Evolutionary conservation across 1,284 basidiomycete species (phyloP), one percentile per base, ranked within the genome.

Genomic region (Ganoderma lingzhi): DNA sequence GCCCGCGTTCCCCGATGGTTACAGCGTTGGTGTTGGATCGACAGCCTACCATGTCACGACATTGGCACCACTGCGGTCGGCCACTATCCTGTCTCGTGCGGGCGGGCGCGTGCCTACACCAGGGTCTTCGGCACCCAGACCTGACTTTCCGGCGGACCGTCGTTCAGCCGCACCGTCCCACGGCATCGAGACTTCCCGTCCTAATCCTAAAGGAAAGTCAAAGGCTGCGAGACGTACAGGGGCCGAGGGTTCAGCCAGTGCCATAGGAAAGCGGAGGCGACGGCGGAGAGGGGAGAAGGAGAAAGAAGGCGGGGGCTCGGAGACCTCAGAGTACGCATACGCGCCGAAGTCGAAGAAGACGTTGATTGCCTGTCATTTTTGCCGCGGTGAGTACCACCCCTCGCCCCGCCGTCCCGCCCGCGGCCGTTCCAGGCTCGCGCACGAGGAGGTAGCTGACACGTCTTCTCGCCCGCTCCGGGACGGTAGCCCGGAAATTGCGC

Each of bases 301-400:
- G 63, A 62, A 69, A 55, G 59, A 65, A 65, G 66, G 65, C 67
- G 66, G 53, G 62, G 70, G 65, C 60, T 73, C 74, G 23, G 66
- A 72, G 70, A 68, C 71, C 63, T 73, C 73, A 35, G 76, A 74
- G 63, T 69, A 70, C 51, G 72, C 75, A 32, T 71, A 73, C 35
- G 64, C 72, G 63, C 73, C 76, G 66, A 82, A 79, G 73, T 76
- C 80, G 58, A 83, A 82, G 76, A 90, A 90, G 80, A 87, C 85
- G 37, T 79, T 81, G 44, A 84, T 90, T 48, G 91, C 91, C 67
- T 93, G 91, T 81, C 82, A 90, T 79, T 92, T 91, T 78, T 93
- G 91, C 81, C 84, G 91, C 85, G 84, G 91, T 90, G 78, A 83
- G 88, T 75, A 28, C 17, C 15, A 53, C 35, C 60, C 39, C 48